Percentiles rank a stretch among this genome's conserved stretches.
These are phyloP conservation scores for California macrophylla DNA, from an alignment of 441 rosid species.

Conservation along the genomic window DNA sequence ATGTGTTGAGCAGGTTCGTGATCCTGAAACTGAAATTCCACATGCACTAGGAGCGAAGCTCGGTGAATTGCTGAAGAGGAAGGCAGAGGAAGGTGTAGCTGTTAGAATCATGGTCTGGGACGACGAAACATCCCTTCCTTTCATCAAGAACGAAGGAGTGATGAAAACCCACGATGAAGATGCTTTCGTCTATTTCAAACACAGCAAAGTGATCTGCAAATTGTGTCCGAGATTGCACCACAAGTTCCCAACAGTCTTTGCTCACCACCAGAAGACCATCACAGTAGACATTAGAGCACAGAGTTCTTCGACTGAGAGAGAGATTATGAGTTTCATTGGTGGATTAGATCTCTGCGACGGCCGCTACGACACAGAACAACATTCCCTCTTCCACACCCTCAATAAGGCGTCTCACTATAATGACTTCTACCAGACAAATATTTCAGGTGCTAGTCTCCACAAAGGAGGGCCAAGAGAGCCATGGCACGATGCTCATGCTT, in stretches of 20 bases:
- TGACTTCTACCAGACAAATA: slow-evolving; percentile 66
- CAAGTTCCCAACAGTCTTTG: slow-evolving; percentile 63
- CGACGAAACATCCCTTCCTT: slow-evolving; percentile 66
- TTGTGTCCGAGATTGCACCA: slow-evolving; percentile 62
- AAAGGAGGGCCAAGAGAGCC: slow-evolving; percentile 90
- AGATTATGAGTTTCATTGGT: slow-evolving; percentile 70
- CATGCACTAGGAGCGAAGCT: slow-evolving; percentile 55
- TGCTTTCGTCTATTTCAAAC: slow-evolving; percentile 52
- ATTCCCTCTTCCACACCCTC: slow-evolving; percentile 60
- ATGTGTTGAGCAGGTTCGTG: slow-evolving; percentile 38
- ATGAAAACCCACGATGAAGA: slow-evolving; percentile 76
- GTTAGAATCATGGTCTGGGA: slow-evolving; percentile 83
- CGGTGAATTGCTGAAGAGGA: slow-evolving; percentile 56
- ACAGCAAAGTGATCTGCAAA: slow-evolving; percentile 58
- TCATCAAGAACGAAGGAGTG: slow-evolving; percentile 69
- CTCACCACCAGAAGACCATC: slow-evolving; percentile 83
- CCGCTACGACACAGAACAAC: slow-evolving; percentile 69
- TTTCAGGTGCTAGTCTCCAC: slow-evolving; percentile 52
- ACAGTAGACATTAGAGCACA: slow-evolving; percentile 42
- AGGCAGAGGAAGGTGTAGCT: slow-evolving; percentile 74
- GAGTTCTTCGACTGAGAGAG: slow-evolving; percentile 30
- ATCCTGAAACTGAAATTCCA: slow-evolving; percentile 48
- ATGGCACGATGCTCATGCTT: slow-evolving; percentile 79
- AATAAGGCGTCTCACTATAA: slow-evolving; percentile 30
- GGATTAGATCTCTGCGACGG: slow-evolving; percentile 79